Base-by-base conservation (phyloP, 352 stramenopile genomes). In the Globisporangium paroecandrum region DNA sequence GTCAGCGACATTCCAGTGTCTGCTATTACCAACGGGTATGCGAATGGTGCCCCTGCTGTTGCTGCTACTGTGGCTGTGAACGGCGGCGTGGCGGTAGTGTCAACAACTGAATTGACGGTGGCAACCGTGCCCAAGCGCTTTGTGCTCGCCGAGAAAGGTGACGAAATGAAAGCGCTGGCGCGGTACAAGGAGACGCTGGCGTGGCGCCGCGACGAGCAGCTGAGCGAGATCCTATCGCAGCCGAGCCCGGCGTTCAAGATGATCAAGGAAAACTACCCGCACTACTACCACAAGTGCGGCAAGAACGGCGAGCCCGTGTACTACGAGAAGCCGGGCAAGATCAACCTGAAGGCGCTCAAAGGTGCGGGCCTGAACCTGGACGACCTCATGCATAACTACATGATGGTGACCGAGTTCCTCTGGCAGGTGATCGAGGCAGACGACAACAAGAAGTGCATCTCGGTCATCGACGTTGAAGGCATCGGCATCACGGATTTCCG, bases 191-290 rank as follows among this genome's bases (percentile, higher is more conserved):
- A 81, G 34, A 95, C 83, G 65, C 78, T 87, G 5, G 71, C 83
- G 76, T 97, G 90, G 90, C 78, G 90, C 24, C 75, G 83, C 25
- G 85, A 91, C 18, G 78, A 97, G 70, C 78, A 86, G 15, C 70
- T 97, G n/a, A 87, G 95, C 73, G 66, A 25, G 7, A 93, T 97
- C 47, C 81, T 97, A 41, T 71, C 74, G 20, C 64, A 77, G 15
- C 81, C 87, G 38, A 89, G 70, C 56, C 85, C 81, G 54, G 73
- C 90, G 58, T 96, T 95, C 61, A 78, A 87, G 60, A 84, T 81
- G 34, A 97, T 97, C 76, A 97, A 97, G 71, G 73, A 87, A 25
- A 95, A 97, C 74, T 97, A 97, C 75, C 89, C 90, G 53, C 89
- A 97, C 59, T 97, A 90, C 69, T 96, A 95, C 75, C 85, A 95